A percentile compares a stretch with the other conserved stretches of the same genome.
Evolutionary conservation across 2,329 filamentous ascomycete species (phyloP).

Genomic region (Blastomyces percursus): DNA sequence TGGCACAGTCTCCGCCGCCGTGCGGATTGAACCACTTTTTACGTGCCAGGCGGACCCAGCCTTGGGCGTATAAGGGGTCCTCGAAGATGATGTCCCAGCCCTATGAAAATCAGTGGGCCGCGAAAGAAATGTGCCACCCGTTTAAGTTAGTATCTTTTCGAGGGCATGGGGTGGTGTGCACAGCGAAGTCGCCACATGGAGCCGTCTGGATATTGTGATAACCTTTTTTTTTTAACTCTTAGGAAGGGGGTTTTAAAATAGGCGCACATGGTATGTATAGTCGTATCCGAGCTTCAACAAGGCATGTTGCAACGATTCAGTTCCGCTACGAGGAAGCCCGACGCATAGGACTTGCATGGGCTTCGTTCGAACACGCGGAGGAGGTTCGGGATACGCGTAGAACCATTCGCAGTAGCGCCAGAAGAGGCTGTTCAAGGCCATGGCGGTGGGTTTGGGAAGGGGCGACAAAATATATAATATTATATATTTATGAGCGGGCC

Average conservation of each 20-base stretch:
- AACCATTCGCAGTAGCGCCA: slow-evolving; percentile 6
- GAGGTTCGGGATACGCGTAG: slow-evolving; percentile 8
- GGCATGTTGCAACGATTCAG: slow-evolving; percentile 15
- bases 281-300: slow-evolving; percentile 18
- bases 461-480: neutral
- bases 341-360: slow-evolving; percentile 18
- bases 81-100: neutral
- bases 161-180: neutral
- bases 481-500: neutral
- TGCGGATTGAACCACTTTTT: neutral
- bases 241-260: neutral
- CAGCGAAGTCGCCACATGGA: neutral
- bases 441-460: neutral
- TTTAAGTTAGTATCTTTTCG: neutral
- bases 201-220: neutral
- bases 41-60: neutral
- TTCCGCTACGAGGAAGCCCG: slow-evolving; percentile 17
- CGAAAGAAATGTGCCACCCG: neutral
- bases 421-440: neutral
- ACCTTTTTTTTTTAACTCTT: neutral
- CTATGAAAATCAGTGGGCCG: neutral
- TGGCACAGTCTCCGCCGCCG: neutral
- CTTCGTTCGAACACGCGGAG: slow-evolving; percentile 10
- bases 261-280: slow-evolving; percentile 17
- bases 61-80: neutral